These are phyloP conservation scores for Sporothrix inflata DNA, from an alignment of 2,329 filamentous ascomycete genomes.

Conservation along the genomic window DNA sequence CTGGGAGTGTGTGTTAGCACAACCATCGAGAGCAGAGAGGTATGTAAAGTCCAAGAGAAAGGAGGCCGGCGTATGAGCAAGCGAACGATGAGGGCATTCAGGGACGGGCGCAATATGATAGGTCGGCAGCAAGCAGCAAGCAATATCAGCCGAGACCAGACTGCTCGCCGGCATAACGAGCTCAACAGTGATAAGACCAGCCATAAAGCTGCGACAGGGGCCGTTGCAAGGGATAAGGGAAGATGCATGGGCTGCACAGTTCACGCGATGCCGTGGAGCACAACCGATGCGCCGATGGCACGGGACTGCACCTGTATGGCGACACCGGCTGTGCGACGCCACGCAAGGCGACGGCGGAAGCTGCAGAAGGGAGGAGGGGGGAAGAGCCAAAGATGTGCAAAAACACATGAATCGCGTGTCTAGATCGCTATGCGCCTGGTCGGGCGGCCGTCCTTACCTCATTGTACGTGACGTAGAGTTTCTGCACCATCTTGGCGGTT, in stretches of 20 bases:
- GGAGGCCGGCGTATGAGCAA: too few species aligned
- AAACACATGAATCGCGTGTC: too few species aligned
- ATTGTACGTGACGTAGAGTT: conserved; percentile 90
- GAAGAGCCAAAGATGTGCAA: not conserved
- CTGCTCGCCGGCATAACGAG: too few species aligned
- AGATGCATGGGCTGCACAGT: not conserved
- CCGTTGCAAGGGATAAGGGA: too few species aligned
- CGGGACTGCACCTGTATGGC: conserved; percentile 3
- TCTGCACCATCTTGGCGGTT: conserved; percentile 71
- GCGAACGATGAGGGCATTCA: too few species aligned
- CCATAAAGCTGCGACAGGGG: not conserved
- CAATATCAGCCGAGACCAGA: too few species aligned
- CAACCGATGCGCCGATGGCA: conserved; percentile 4
- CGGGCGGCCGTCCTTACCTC: conserved; percentile 61
- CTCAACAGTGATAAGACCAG: not conserved
- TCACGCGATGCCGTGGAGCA: not conserved
- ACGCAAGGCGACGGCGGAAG: not conserved
- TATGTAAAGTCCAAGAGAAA: not conserved
- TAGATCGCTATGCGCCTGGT: not conserved
- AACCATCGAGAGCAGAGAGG: not conserved
- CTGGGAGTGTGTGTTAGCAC: conserved; percentile 51
- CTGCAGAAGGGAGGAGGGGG: not conserved
- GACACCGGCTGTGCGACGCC: not conserved
- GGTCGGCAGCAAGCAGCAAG: too few species aligned
- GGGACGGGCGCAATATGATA: too few species aligned